These are phyloP conservation scores for Pseudogymnoascus sp. DNA, from an alignment of 2,329 filamentous ascomycete genomes.

Conservation along the genomic window DNA sequence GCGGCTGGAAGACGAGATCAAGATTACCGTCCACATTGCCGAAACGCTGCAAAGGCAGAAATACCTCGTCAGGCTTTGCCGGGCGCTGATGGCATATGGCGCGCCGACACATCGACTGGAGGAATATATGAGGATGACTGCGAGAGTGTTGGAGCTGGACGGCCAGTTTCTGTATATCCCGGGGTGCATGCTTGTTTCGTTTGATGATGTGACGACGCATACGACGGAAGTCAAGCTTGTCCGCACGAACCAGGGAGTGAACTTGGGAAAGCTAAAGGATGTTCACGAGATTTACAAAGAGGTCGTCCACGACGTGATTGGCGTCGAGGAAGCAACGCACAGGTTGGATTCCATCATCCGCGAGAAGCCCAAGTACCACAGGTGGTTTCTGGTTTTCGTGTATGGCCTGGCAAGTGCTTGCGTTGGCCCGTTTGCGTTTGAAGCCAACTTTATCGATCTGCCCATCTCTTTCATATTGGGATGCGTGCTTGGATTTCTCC, in stretches of 20 bases:
- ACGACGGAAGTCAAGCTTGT: conserved; percentile 76
- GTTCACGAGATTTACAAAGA: conserved; percentile 74
- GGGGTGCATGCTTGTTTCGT: conserved; percentile 89
- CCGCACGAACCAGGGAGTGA: conserved; percentile 58
- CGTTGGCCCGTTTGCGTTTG: conserved; percentile 69
- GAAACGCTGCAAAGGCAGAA: conserved; percentile 69
- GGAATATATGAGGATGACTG: conserved; percentile 85
- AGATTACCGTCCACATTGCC: conserved; percentile 53
- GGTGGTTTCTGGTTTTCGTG: conserved; percentile 50
- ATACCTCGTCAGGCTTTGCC: conserved; percentile 78
- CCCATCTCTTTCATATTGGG: conserved; percentile 66
- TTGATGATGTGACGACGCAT: conserved; percentile 66
- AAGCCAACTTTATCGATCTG: conserved; percentile 62
- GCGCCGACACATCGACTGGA: conserved; percentile 87
- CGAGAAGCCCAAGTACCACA: conserved; percentile 39
- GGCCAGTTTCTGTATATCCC: conserved; percentile 86
- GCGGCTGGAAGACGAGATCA: conserved; percentile 30
- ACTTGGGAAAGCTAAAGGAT: conserved; percentile 66
- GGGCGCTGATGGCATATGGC: conserved; percentile 80
- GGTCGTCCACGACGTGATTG: conserved; percentile 69
- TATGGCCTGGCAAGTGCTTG: conserved; percentile 66
- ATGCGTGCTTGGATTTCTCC: conserved; percentile 60
- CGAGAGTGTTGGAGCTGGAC: conserved; percentile 80
- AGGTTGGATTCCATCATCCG: conserved; percentile 50
- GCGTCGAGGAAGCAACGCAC: conserved; percentile 60